Percentiles rank a stretch among this genome's conserved stretches.
phyloP scores from a whole-genome alignment of 164 flowering plant species.

The Dillenia turbinata region DNA sequence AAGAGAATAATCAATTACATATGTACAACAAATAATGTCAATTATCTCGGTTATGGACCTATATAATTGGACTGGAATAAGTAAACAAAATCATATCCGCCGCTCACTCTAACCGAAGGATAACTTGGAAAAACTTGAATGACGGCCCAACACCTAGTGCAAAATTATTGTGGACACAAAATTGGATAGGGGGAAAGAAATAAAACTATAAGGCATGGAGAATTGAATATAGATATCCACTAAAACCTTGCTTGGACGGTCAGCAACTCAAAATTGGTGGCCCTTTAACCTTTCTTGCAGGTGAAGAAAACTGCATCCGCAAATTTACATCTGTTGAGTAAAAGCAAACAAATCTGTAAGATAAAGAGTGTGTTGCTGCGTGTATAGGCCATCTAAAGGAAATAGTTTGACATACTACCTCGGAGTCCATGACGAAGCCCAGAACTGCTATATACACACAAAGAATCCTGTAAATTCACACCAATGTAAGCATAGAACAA shows the following conservation, averaged over 20 bases:
- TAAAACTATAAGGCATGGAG: neutral
- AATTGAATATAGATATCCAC: slow-evolving; percentile 2
- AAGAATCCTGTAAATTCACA: slow-evolving; percentile 26
- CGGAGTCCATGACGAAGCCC: slow-evolving; percentile 10
- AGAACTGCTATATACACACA: slow-evolving; percentile 25
- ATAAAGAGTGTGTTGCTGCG: neutral
- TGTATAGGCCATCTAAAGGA: neutral
- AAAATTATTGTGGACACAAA: neutral
- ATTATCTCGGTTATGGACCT: too few relatives aligned
- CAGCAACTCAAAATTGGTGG: slow-evolving; percentile 6
- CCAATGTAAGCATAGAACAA: neutral
- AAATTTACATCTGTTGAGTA: slow-evolving; percentile 53
- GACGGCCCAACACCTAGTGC: too few relatives aligned
- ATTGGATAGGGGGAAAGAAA: neutral
- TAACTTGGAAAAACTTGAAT: too few relatives aligned
- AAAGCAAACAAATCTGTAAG: slow-evolving; percentile 1
- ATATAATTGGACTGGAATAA: too few relatives aligned
- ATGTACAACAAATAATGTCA: too few relatives aligned
- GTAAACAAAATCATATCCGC: too few relatives aligned
- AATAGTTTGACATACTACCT: slow-evolving; percentile 16
- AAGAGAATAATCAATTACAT: too few relatives aligned
- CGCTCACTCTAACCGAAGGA: too few relatives aligned
- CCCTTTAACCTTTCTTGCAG: slow-evolving; percentile 11
- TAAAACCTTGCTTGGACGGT: slow-evolving; percentile 12
- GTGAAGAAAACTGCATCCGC: slow-evolving; percentile 22